Evolutionary conservation across 768 basidiomycete species (phyloP), one percentile per base, ranked within the genome.

Genomic region (Lyophyllum semitale): DNA sequence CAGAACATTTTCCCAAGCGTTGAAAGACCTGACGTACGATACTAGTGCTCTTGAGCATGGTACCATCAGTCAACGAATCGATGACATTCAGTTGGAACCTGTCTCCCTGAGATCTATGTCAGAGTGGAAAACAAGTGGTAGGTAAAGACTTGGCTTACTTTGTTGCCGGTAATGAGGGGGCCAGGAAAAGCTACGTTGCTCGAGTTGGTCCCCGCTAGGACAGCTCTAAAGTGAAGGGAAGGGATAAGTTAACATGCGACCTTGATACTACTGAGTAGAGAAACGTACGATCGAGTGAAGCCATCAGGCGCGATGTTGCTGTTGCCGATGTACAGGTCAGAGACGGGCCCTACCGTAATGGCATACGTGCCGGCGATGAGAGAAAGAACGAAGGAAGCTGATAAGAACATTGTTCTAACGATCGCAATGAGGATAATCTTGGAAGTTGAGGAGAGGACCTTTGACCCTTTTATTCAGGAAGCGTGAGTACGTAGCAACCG

Each of bases 221-320:
- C 55, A 18, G 59, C 43, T 2, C 59, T 57, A 41, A 26, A 25
- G 22, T 11, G 15, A 26, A 18, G n/a, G 17, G n/a, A 22, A 9
- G 29, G 51, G 23, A 26, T 12, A 1, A 17, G 35, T 33, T 18
- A 38, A n/a, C 15, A 7, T 5, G n/a, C n/a, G 9, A 18, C 15
- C 17, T 38, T n/a, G 38, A 15, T 18, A 29, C 22, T 3, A 23
- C 4, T n/a, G n/a, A 29, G 33, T 13, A 23, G 26, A 33, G 11
- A 7, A 13, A 54, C 54, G 32, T 46, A 59, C 58, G 58, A 56
- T 26, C 58, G 71, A 59, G 50, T 53, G 55, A 73, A 80, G 13
- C 81, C 81, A 66, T 83, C 81, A 0, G 81, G 81, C 1, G 76
- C 66, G 40, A 83, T 75, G 13, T 65, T 59, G 50, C 68, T 70